These are phyloP conservation scores for Parathielavia hyrcaniae DNA, from an alignment of 495 filamentous ascomycete species.

Conservation along the genomic window DNA sequence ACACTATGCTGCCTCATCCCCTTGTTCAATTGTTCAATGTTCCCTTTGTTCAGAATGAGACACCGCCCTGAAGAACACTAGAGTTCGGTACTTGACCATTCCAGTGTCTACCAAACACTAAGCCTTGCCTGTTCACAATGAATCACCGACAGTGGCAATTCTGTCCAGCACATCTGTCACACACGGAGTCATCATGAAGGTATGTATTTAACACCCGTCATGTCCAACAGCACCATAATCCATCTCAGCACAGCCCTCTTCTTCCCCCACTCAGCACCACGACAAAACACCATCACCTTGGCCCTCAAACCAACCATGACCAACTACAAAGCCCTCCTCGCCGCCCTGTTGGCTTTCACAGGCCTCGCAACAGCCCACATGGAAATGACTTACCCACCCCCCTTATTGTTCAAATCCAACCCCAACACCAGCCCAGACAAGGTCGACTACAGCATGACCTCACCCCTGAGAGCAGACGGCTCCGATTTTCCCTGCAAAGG, in stretches of 20 bases:
- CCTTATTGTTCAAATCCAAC: constrained; percentile 46
- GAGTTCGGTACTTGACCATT: not conserved
- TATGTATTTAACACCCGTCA: not conserved
- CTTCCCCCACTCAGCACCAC: not conserved
- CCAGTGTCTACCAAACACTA: not conserved
- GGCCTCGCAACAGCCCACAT: constrained; percentile 43
- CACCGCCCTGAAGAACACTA: not conserved
- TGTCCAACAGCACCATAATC: not conserved
- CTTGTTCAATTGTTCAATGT: too few relatives aligned
- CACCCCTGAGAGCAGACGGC: constrained; percentile 43
- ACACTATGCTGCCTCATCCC: too few relatives aligned
- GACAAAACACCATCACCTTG: not conserved
- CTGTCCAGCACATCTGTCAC: not conserved
- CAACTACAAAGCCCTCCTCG: not conserved
- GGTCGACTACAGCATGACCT: constrained; percentile 42
- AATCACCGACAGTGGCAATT: not conserved
- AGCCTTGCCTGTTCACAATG: not conserved
- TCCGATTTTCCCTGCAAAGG: constrained; percentile 60
- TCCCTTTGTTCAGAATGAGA: not conserved
- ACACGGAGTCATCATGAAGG: not conserved
- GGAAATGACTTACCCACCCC: constrained; percentile 47
- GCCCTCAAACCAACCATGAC: not conserved
- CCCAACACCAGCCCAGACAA: constrained; percentile 31
- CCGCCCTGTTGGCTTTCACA: not conserved
- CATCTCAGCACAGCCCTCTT: too few relatives aligned